Conservation (phyloP, 352 stramenopile species). For the Globisporangium mamillatum region DNA sequence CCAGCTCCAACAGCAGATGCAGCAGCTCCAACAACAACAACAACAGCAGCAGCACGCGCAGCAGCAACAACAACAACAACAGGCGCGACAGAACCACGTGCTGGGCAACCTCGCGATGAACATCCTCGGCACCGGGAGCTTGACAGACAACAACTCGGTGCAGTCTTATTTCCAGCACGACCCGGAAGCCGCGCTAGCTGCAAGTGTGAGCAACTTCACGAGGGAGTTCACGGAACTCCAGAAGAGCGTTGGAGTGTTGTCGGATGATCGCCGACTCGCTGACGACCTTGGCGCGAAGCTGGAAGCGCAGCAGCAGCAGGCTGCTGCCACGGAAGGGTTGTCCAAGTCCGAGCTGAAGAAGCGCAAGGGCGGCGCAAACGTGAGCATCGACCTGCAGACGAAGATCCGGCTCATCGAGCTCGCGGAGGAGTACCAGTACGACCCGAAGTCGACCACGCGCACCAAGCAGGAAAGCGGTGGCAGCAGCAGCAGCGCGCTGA, state of each 20-base stretch:
- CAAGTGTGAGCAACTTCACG: constrained; percentile 16
- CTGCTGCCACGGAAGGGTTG: constrained; percentile 4
- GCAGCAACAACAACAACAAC: constrained; percentile 11
- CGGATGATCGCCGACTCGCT: constrained; percentile 38
- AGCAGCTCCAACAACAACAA: constrained; percentile 9
- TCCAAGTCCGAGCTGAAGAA: constrained; percentile 35
- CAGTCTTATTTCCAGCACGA: constrained; percentile 48
- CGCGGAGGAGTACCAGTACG: constrained; percentile 79
- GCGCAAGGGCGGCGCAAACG: constrained; percentile 53
- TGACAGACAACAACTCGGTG: constrained; percentile 19
- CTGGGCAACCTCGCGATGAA: constrained; percentile 17
- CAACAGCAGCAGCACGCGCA: constrained; percentile 12
- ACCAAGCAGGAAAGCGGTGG: constrained; percentile 31
- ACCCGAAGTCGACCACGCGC: constrained; percentile 50
- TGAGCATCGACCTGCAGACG: constrained; percentile 78
- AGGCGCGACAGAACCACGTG: constrained; percentile 16
- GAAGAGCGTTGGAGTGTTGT: constrained; percentile 31
- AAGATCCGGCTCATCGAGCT: constrained; percentile 85
- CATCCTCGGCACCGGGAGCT: constrained; percentile 2
- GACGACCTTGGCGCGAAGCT: constrained; percentile 24
- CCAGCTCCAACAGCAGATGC: constrained; percentile 3
- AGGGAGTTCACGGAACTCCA: constrained; percentile 49
- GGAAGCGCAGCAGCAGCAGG: constrained; percentile 23
- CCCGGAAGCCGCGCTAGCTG: constrained; percentile 6
- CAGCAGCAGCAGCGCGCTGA: neutral